These are phyloP conservation scores for Mollisia scopiformis DNA, from an alignment of 2,329 filamentous ascomycete species.

Conservation along the genomic window DNA sequence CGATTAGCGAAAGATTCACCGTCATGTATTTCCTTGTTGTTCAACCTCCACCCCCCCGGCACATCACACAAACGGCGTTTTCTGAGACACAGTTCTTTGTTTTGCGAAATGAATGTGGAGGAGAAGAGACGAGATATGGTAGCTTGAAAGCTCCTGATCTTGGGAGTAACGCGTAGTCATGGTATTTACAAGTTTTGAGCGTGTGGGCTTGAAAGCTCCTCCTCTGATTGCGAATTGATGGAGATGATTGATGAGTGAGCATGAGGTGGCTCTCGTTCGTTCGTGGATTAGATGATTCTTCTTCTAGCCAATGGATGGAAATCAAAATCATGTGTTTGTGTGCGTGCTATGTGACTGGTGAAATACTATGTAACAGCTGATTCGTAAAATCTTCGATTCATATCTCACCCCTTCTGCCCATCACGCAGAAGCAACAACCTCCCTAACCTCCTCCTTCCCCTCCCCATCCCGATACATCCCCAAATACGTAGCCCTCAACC, in stretches of 20 bases:
- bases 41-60: slow-evolving; percentile 31
- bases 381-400: neutral
- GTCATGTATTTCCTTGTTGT: slow-evolving; percentile 39
- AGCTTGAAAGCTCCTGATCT: slow-evolving; percentile 40
- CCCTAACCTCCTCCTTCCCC: slow-evolving; percentile 10
- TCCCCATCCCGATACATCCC: slow-evolving; percentile 52
- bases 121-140: slow-evolving; percentile 29
- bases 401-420: neutral
- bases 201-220: slow-evolving; percentile 39
- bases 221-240: slow-evolving; percentile 18
- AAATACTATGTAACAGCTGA: too few relatives aligned
- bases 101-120: slow-evolving; percentile 24
- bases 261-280: neutral
- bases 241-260: slow-evolving; percentile 4
- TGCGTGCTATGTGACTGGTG: too few relatives aligned
- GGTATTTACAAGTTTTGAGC: slow-evolving; percentile 23
- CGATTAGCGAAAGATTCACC: slow-evolving; percentile 41
- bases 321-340: neutral
- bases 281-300: neutral
- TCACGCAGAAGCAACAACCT: neutral
- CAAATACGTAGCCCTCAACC: slow-evolving; percentile 61
- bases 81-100: slow-evolving; percentile 29
- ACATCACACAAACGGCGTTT: slow-evolving; percentile 34
- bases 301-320: slow-evolving; percentile 15
- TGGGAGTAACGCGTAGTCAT: slow-evolving; percentile 12